Evolutionary conservation across 73 alveolate species (phyloP), one percentile per base, ranked within the genome.

Genomic region (Paramecium tetraurelia): DNA sequence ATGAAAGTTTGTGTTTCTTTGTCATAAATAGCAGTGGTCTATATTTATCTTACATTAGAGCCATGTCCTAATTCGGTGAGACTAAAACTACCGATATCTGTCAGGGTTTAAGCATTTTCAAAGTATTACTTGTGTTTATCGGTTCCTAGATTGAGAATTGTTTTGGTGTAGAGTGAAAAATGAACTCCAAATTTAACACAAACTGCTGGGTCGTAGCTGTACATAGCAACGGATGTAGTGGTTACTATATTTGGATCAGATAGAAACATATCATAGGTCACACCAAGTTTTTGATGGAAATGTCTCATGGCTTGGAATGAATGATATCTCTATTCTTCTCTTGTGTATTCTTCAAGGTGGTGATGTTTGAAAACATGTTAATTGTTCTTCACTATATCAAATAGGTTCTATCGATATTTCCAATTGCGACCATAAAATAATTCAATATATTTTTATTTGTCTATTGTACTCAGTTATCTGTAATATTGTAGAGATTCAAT

Each of bases 1-100:
- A 96, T 86, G 29, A 95, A 95, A 59, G 94, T 96, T 63, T 86
- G 41, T 10, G 95, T 77, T 40, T 70, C 27, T 8, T 85, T 92
- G 83, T 96, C 98, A 87, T 94, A 96, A 8, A 92, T 93, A 0
- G 99, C 99, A 14, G 97, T 96, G 0, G 99, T 96, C 44, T 69
- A 86, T 7, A 96, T 24, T 14, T 95, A 96, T 90, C 94, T 85
- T 9, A 96, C 99, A 92, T 96, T 96, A 7, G 98, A 95, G 12
- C 98, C 98, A 53, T 93, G 97, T 9, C 97, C 94, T 41, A 95
- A 80, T 93, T 94, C 98, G 27, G 97, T 96, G 89, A 95, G 92
- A 33, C 95, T 89, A 76, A 94, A 95, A 85, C 96, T 95, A 20
- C 96, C 97, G n/a, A 94, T 50, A 59, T 94, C 96, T 84, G 85